These are phyloP conservation scores for Forsythia suspensa DNA, from an alignment of 257 asterid species.

Conservation along the genomic window DNA sequence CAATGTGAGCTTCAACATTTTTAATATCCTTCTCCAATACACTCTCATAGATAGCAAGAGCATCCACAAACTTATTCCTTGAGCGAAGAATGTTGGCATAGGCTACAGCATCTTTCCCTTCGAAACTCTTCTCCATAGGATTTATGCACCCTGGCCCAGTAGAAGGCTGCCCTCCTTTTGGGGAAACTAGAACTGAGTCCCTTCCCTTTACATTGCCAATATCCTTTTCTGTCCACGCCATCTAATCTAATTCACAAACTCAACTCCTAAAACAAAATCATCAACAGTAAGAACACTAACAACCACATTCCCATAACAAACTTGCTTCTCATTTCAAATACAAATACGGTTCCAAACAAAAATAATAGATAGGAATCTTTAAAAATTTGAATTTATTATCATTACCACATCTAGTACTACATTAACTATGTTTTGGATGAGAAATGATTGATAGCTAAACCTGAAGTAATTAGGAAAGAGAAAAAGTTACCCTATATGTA, in stretches of 20 bases:
- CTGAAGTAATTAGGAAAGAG: background rate
- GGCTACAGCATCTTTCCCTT: conserved; percentile 74
- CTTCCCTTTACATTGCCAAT: conserved; percentile 46
- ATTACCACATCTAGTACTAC: background rate
- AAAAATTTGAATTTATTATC: background rate
- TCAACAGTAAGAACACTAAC: conserved; percentile 15
- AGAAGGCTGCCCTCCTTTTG: conserved; percentile 51
- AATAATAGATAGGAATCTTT: background rate
- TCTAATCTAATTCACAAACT: conserved; percentile 30
- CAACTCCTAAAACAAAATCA: conserved; percentile 32
- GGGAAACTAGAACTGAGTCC: conserved; percentile 27
- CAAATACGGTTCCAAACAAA: background rate
- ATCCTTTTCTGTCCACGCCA: conserved; percentile 62
- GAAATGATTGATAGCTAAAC: background rate
- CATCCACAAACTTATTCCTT: conserved; percentile 83
- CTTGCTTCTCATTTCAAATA: background rate
- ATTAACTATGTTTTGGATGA: background rate
- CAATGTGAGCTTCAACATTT: conserved; percentile 84
- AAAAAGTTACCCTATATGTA: background rate
- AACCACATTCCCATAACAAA: background rate
- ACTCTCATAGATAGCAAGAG: conserved; percentile 74
- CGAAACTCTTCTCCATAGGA: conserved; percentile 34
- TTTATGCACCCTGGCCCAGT: conserved; percentile 21
- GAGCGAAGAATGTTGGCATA: conserved; percentile 92
- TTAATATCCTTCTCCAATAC: conserved; percentile 66